A percentile compares a stretch with the other conserved stretches of the same genome.
phyloP scores from a whole-genome alignment of 805 yeast species.

The Debaryomyces hansenii region DNA sequence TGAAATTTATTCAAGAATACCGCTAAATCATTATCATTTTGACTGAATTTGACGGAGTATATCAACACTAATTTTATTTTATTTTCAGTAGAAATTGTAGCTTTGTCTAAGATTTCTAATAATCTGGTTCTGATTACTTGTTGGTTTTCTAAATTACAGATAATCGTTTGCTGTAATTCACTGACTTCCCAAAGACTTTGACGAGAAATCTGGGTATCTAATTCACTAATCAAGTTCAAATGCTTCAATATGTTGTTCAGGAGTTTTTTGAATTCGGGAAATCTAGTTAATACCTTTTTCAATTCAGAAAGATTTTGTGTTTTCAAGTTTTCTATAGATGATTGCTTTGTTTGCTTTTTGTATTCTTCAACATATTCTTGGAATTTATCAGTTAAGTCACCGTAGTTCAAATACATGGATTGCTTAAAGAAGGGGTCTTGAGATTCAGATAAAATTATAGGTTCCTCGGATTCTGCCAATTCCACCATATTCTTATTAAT shows the following conservation, averaged over 20 bases:
- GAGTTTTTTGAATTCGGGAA: constrained; percentile 89
- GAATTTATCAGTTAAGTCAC: constrained; percentile 87
- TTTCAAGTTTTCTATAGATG: constrained; percentile 56
- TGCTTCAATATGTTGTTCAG: constrained; percentile 90
- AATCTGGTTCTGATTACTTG: constrained; percentile 50
- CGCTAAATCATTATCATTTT: constrained; percentile 20
- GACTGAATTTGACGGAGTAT: constrained; percentile 61
- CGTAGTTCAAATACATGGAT: constrained; percentile 87
- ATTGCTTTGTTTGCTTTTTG: constrained; percentile 74
- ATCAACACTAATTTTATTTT: constrained; percentile 74
- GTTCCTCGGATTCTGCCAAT: constrained; percentile 52
- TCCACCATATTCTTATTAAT: constrained; percentile 80
- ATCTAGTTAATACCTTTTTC: constrained; percentile 86
- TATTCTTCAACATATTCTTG: constrained; percentile 82
- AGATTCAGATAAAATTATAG: constrained; percentile 53
- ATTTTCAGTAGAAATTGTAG: constrained; percentile 46
- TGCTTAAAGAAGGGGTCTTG: constrained; percentile 76
- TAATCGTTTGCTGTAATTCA: constrained; percentile 85
- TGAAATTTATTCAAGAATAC: constrained; percentile 25
- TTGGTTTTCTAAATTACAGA: constrained; percentile 49
- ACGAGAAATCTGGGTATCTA: constrained; percentile 68
- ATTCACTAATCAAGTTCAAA: constrained; percentile 84
- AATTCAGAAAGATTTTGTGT: constrained; percentile 75
- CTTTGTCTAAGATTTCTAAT: constrained; percentile 48
- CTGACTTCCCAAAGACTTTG: constrained; percentile 78